Conservation (phyloP, 2,329 filamentous ascomycete species). For the Shiraia sp. region DNA sequence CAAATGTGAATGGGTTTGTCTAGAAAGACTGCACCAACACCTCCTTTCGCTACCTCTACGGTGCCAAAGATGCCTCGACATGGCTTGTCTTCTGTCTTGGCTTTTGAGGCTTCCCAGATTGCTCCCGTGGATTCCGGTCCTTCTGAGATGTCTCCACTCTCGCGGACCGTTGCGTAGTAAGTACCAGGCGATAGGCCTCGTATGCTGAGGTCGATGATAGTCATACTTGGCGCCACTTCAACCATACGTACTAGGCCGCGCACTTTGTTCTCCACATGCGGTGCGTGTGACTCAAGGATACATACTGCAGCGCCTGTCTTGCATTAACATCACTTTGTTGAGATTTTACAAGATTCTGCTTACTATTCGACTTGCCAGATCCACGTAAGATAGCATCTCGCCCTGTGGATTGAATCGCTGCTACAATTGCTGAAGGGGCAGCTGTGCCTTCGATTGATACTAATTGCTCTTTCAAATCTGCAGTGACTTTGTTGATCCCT, state of each 20-base stretch:
- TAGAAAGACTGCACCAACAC: slow-evolving; percentile 78
- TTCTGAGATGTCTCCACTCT: slow-evolving; percentile 82
- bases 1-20: slow-evolving; percentile 85
- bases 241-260: slow-evolving; percentile 92
- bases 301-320: slow-evolving; percentile 78
- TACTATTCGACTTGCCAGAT: slow-evolving; percentile 82
- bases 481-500: slow-evolving; percentile 83
- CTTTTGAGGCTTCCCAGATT: slow-evolving; percentile 69
- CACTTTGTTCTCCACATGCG: slow-evolving; percentile 66
- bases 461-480: slow-evolving; percentile 79
- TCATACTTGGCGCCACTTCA: slow-evolving; percentile 77
- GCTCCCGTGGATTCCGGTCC: slow-evolving; percentile 82
- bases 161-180: slow-evolving; percentile 83
- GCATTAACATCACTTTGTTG: slow-evolving; percentile 4
- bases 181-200: slow-evolving; percentile 78
- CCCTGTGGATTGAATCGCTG: slow-evolving; percentile 85
- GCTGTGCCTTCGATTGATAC: slow-evolving; percentile 87
- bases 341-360: slow-evolving; percentile 38
- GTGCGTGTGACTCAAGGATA: slow-evolving; percentile 85
- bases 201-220: slow-evolving; percentile 85
- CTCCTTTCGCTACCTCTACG: slow-evolving; percentile 74
- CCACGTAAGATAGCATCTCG: slow-evolving; percentile 93
- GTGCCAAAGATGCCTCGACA: slow-evolving; percentile 71
- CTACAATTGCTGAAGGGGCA: slow-evolving; percentile 85
- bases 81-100: slow-evolving; percentile 49